Percentiles rank a stretch among this genome's conserved stretches.
Conservation (phyloP, 495 filamentous ascomycete genomes). For the Tuber calosporum region DNA sequence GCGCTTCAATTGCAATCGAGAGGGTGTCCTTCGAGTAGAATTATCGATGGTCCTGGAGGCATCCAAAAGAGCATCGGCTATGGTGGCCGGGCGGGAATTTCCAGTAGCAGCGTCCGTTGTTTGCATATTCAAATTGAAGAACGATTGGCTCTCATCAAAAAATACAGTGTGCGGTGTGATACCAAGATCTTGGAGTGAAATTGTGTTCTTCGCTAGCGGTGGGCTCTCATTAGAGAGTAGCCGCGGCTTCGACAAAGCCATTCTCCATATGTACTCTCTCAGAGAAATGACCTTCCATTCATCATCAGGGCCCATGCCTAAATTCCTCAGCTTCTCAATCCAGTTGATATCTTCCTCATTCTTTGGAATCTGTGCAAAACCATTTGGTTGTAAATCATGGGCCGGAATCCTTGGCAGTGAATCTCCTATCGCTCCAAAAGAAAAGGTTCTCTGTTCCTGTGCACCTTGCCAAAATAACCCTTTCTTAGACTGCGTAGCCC, state of each 20-base stretch:
- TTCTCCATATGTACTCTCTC: slow-evolving; percentile 84
- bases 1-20: slow-evolving; percentile 25
- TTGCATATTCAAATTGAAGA: slow-evolving; percentile 28
- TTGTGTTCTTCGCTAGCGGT: slow-evolving; percentile 58
- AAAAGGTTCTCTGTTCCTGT: slow-evolving; percentile 59
- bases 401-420: slow-evolving; percentile 45
- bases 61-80: slow-evolving; percentile 84
- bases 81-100: slow-evolving; percentile 58
- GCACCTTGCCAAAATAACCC: slow-evolving; percentile 79
- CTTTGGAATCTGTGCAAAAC: slow-evolving; percentile 51
- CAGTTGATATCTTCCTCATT: slow-evolving; percentile 98
- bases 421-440: slow-evolving; percentile 52
- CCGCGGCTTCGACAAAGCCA: slow-evolving; percentile 61
- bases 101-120: slow-evolving; percentile 29
- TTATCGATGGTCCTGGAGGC: slow-evolving; percentile 84
- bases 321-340: slow-evolving; percentile 72
- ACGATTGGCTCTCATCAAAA: slow-evolving; percentile 64
- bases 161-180: slow-evolving; percentile 82
- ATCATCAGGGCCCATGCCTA: slow-evolving; percentile 76
- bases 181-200: slow-evolving; percentile 61
- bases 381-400: slow-evolving; percentile 41
- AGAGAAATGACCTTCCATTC: slow-evolving; percentile 83
- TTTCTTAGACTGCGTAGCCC: slow-evolving; percentile 72
- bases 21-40: slow-evolving; percentile 51
- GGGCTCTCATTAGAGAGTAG: slow-evolving; percentile 46